Conservation (phyloP, 176 grass and related monocot species). For the Rhynchospora pubera region DNA sequence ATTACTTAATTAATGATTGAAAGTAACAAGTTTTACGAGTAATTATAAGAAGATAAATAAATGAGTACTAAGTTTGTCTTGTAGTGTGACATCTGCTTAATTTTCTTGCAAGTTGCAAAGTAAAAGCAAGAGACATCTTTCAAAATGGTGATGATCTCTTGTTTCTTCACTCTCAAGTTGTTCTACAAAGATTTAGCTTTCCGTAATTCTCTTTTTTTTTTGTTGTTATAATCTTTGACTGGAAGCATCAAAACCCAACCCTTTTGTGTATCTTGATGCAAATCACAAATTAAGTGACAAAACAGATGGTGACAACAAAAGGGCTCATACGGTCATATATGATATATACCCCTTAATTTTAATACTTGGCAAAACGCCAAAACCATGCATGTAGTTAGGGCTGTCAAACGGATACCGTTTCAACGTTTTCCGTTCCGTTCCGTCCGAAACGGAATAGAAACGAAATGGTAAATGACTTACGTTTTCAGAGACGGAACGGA, state of each 20-base stretch:
- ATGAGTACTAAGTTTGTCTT: not conserved
- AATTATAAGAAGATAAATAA: not conserved
- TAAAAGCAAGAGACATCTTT: not conserved
- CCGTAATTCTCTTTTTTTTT: not conserved
- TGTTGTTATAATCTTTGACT: not conserved
- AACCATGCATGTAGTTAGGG: too few relatives aligned
- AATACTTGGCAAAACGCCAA: not conserved
- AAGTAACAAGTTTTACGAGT: not conserved
- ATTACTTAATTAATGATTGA: not conserved
- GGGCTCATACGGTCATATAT: not conserved
- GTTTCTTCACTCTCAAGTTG: not conserved
- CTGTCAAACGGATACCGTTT: too few relatives aligned
- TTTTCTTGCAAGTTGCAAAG: not conserved
- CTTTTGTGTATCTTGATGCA: not conserved
- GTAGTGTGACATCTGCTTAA: constrained; percentile 1
- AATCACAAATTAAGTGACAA: not conserved
- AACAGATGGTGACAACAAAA: not conserved
- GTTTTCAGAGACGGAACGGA: too few relatives aligned
- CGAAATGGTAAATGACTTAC: too few relatives aligned
- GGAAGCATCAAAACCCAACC: not conserved
- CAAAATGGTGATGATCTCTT: not conserved
- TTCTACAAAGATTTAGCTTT: not conserved
- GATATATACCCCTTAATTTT: not conserved
- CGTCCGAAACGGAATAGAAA: too few relatives aligned
- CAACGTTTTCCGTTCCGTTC: too few relatives aligned